Conservation (phyloP, 768 basidiomycete species). For the Suillus occidentalis region DNA sequence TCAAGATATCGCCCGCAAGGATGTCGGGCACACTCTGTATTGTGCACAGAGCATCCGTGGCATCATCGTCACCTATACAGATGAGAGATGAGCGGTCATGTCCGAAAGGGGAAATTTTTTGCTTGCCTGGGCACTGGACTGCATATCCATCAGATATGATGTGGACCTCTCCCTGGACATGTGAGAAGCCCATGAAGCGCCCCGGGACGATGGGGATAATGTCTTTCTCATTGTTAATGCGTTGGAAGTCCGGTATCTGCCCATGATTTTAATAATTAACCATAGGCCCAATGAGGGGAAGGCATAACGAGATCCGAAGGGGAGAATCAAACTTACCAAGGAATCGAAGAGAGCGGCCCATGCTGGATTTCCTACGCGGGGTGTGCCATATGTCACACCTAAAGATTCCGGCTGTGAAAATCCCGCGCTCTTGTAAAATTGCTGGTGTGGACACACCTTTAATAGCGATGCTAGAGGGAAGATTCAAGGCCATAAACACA, state of each 20-base stretch:
- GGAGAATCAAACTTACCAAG: conserved; percentile 16
- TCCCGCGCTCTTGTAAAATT: neutral
- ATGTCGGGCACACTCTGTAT: conserved; percentile 56
- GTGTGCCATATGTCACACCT: conserved; percentile 30
- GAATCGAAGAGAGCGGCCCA: conserved; percentile 31
- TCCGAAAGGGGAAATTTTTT: neutral
- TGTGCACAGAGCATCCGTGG: conserved; percentile 52
- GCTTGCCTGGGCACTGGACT: conserved; percentile 42
- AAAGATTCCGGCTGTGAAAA: neutral
- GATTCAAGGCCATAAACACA: conserved; percentile 46
- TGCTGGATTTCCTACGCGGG: conserved; percentile 29
- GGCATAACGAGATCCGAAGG: neutral
- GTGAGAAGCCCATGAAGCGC: conserved; percentile 47
- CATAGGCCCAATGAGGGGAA: neutral
- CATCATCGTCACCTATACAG: conserved; percentile 51
- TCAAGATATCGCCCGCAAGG: conserved; percentile 43
- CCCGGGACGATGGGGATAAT: conserved; percentile 59
- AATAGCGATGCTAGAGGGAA: conserved; percentile 38
- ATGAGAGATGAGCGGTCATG: neutral
- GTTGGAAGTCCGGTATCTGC: conserved; percentile 26
- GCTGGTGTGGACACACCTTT: conserved; percentile 18
- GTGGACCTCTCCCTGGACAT: conserved; percentile 40
- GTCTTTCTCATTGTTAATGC: conserved; percentile 37
- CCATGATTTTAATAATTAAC: neutral
- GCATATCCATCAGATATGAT: conserved; percentile 39